These are phyloP conservation scores for Claviceps digitariae DNA, from an alignment of 2,329 filamentous ascomycete genomes.

Conservation along the genomic window DNA sequence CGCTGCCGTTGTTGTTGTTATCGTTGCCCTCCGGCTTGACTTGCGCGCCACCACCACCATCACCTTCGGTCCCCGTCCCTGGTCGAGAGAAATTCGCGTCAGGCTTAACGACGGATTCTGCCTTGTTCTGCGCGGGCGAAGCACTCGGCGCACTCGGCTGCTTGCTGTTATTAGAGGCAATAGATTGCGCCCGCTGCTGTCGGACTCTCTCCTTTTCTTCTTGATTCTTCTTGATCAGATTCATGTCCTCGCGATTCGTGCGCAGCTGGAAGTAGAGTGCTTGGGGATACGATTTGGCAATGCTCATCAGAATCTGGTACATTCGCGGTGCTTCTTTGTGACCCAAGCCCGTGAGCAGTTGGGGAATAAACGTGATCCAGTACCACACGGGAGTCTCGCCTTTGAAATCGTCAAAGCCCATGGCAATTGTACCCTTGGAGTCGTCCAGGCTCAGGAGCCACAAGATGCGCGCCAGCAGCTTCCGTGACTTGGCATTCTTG, in stretches of 20 bases:
- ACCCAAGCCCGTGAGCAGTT: conserved; percentile 80
- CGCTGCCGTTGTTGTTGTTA: conserved; percentile 2
- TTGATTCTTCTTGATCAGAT: conserved; percentile 79
- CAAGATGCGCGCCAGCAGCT: conserved; percentile 81
- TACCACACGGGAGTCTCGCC: conserved; percentile 98
- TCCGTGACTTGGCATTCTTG: conserved; percentile 93
- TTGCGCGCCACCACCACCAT: conserved; percentile 17
- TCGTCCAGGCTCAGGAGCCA: conserved; percentile 95
- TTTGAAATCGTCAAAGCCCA: conserved; percentile 91
- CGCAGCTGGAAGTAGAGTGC: conserved; percentile 90
- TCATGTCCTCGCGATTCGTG: conserved; percentile 88
- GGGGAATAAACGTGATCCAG: conserved; percentile 98
- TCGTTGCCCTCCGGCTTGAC: conserved; percentile 33
- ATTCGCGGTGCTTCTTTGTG: conserved; percentile 84
- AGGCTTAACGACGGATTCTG: conserved; percentile 28
- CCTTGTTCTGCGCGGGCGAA: conserved; percentile 38
- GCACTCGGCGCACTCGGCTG: conserved; percentile 24
- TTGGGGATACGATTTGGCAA: conserved; percentile 92
- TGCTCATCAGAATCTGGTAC: conserved; percentile 75
- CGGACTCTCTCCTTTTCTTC: conserved; percentile 56
- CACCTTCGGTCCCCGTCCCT: conserved; percentile 37
- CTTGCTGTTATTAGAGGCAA: conserved; percentile 27
- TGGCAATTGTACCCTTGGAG: conserved; percentile 65
- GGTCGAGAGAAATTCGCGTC: conserved; percentile 31
- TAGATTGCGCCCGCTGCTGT: conserved; percentile 33